Percentiles rank a stretch among this genome's conserved stretches.
Evolutionary conservation across 2,329 filamentous ascomycete species (phyloP).

Genomic region (Cladophialophora psammophila): DNA sequence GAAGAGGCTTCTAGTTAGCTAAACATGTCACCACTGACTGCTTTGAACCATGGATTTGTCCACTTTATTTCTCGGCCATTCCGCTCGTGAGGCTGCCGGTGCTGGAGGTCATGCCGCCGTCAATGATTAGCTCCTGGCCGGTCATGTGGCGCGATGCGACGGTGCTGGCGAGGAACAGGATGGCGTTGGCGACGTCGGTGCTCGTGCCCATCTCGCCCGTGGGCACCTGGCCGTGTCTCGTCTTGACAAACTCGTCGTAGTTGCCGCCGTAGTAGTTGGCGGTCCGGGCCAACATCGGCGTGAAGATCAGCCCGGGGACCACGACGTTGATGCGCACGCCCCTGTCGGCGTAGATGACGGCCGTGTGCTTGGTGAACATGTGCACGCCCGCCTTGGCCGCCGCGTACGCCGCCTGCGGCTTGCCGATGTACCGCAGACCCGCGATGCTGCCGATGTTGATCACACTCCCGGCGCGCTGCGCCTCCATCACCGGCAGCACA

Average conservation of each 20-base stretch:
- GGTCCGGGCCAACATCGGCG: slow-evolving; percentile 57
- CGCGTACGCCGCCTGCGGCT: slow-evolving; percentile 63
- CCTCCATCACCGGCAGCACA: slow-evolving; percentile 62
- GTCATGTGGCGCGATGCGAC: slow-evolving; percentile 46
- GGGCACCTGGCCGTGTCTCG: slow-evolving; percentile 58
- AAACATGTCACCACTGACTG: too few species aligned
- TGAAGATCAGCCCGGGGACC: slow-evolving; percentile 64
- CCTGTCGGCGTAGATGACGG: slow-evolving; percentile 51
- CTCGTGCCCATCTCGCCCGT: slow-evolving; percentile 46
- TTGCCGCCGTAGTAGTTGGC: slow-evolving; percentile 54
- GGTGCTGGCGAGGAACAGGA: slow-evolving; percentile 44
- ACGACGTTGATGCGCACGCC: slow-evolving; percentile 63
- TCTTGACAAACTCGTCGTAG: slow-evolving; percentile 58
- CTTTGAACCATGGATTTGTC: too few species aligned
- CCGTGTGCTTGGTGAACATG: slow-evolving; percentile 59
- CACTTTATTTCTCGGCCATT: neutral
- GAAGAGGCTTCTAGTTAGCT: too few species aligned
- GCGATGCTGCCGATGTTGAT: slow-evolving; percentile 61
- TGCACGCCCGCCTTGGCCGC: slow-evolving; percentile 60
- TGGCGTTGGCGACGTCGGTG: slow-evolving; percentile 46
- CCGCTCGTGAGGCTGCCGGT: slow-evolving; percentile 28
- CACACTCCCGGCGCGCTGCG: slow-evolving; percentile 53
- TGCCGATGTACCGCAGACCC: slow-evolving; percentile 59
- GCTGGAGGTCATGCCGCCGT: slow-evolving; percentile 46
- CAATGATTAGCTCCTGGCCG: slow-evolving; percentile 47